phyloP scores from a whole-genome alignment of 164 flowering plant genomes.

The Pachysandra terminalis region DNA sequence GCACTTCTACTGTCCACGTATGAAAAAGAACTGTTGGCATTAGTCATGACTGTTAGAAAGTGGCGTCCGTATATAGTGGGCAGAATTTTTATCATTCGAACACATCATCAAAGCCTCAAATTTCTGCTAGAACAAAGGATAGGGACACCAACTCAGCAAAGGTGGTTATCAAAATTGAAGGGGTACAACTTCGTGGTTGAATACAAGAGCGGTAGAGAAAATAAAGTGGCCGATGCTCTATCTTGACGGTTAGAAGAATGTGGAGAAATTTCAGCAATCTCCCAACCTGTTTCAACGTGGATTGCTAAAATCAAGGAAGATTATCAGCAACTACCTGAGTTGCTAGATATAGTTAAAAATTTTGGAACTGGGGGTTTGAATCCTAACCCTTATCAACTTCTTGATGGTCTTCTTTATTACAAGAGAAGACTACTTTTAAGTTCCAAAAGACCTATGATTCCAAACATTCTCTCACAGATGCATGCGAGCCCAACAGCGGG shows the following conservation, averaged over 20 bases:
- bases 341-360: too few species aligned
- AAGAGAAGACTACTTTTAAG: not conserved
- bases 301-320: too few species aligned
- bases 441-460: not conserved
- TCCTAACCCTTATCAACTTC: too few species aligned
- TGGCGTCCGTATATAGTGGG: not conserved
- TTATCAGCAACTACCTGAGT: too few species aligned
- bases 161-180: not conserved
- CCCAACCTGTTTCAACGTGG: too few species aligned
- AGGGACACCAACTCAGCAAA: not conserved
- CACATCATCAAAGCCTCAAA: not conserved
- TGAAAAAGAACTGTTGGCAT: not conserved
- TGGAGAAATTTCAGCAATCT: not conserved
- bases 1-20: not conserved
- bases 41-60: not conserved
- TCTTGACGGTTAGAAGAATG: not conserved
- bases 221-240: not conserved
- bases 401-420: not conserved
- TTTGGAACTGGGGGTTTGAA: too few species aligned
- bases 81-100: not conserved
- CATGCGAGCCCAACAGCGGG: not conserved
- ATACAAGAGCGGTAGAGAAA: not conserved
- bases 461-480: not conserved
- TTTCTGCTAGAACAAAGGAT: not conserved
- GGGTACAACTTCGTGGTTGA: not conserved